These are phyloP conservation scores for Colletotrichum sp. DNA, from an alignment of 2,329 filamentous ascomycete genomes.

Conservation along the genomic window DNA sequence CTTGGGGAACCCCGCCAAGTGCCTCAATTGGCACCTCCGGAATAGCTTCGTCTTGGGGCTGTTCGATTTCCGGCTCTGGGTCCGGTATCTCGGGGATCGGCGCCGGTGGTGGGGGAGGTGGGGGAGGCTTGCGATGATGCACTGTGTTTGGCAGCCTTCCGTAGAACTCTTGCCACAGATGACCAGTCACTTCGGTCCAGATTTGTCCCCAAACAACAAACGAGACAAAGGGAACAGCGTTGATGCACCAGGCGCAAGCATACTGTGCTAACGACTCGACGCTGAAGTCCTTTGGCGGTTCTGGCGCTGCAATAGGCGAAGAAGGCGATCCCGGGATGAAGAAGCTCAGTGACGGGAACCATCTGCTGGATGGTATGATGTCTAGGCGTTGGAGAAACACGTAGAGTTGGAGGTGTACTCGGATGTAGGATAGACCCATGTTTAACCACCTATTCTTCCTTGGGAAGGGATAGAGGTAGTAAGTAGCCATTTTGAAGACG, in stretches of 20 bases:
- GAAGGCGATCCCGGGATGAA: constrained; percentile 60
- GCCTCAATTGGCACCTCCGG: neutral
- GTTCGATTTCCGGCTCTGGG: neutral
- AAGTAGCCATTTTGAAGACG: constrained; percentile 32
- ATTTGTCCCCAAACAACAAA: constrained; percentile 49
- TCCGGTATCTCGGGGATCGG: constrained; percentile 10
- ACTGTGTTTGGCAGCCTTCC: constrained; percentile 43
- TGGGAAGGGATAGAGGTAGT: constrained; percentile 21
- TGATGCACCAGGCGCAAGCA: constrained; percentile 45
- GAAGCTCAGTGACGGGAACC: constrained; percentile 51
- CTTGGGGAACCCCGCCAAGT: neutral
- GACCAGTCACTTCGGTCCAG: constrained; percentile 38
- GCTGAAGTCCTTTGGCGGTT: constrained; percentile 43
- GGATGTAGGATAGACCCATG: constrained; percentile 40
- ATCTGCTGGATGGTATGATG: constrained; percentile 44
- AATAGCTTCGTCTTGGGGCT: neutral
- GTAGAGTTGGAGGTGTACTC: constrained; percentile 57
- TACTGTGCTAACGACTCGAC: constrained; percentile 46
- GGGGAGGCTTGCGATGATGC: constrained; percentile 29
- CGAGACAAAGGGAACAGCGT: constrained; percentile 50
- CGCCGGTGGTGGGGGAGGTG: constrained; percentile 23
- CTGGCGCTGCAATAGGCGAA: constrained; percentile 55
- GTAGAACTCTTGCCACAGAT: constrained; percentile 45
- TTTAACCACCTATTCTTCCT: constrained; percentile 22
- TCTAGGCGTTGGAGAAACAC: constrained; percentile 58